Base-by-base conservation (phyloP, 1,284 basidiomycete species). In the Cerioporus squamosus region DNA sequence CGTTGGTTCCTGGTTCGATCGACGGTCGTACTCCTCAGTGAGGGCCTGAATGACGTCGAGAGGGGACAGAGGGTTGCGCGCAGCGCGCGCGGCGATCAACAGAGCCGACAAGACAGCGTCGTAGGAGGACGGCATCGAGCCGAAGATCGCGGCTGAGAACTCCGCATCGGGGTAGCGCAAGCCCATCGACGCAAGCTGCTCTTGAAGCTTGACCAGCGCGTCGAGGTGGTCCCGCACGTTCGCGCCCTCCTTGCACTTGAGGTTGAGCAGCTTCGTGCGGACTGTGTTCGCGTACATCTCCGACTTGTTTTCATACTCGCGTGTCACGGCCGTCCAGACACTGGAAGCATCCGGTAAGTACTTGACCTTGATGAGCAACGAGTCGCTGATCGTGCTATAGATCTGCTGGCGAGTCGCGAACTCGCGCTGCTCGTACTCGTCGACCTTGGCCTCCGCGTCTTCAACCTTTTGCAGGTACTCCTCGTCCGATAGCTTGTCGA, bases 201-300 rank as follows among this genome's bases (percentile, higher is more conserved):
- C 63, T 31, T 58, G 58, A 46, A 66, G 20, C 23, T 53, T 48
- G 12, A 46, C 22, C 45, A 73, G 56, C 18, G 62, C 55, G 22
- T 66, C 59, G 50, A 72, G 62, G 60, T 71, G 67, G 44, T 56
- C 50, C 14, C 55, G 43, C 22, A 71, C 57, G 53, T 70, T 57
- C 31, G 51, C 64, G 2, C 53, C 58, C 40, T 64, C 66, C 29
- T 43, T 24, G 31, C 66, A 62, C 33, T 33, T 50, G 31, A 44
- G 51, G 40, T 43, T 46, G n/a, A 51, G 51, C 15, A 62, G 26
- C 12, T 50, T 47, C 14, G 49, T 38, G 7, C 47, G 55, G 4
- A 62, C 26, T n/a, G 40, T 44, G n/a, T 26, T 55, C 2, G 36
- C 52, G 38, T 62, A 57, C 49, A 55, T 55, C 31, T 51, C 46